Base-by-base conservation (phyloP, 305 asterid species). In the Petunia hybrid region DNA sequence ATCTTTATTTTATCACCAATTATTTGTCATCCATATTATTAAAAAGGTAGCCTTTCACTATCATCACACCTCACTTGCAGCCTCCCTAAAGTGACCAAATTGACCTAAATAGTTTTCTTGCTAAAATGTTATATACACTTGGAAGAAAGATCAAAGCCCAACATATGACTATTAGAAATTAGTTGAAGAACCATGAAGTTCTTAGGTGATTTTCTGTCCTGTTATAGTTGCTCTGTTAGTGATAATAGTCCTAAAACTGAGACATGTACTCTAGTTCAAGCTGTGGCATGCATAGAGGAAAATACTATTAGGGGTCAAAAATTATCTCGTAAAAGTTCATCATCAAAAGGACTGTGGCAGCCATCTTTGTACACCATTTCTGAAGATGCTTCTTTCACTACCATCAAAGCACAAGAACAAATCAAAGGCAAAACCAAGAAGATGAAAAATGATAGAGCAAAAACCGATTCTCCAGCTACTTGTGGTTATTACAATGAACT, bases 301-400 rank as follows among this genome's bases (percentile, higher is more conserved):
- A 45, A 62, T 4, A 45, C 13, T 3, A 31, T 3, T 9, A 78
- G 38, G 74, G 9, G 8, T 8, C 41, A 1, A 13, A 78, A 78
- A 36, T 78, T 62, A 6, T 22, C 60, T 42, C 71, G 36, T 78
- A 78, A 36, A 63, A 78, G 45, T 41, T 78, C 81, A 78, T 13
- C 36, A 46, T 62, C 71, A 63, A 63, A 62, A 45, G 73, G 60
- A 78, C 67, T 62, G 61, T 78, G 81, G 81, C 81, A 63, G 45
- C 81, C 81, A 62, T 62, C 81, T 2, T 62, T 78, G 1, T 78
- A 63, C 71, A 78, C 81, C 56, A 78, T 78, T 4, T 62, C 73
- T 35, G 81, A 78, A 63, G 60, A 78, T 78, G 60, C 12, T 31
- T 12, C 14, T 38, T 9, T 10, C 73, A 31, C 12, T 1, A 1